These are phyloP conservation scores for Candida dubliniensis DNA, from an alignment of 1,139 yeast genomes.

Conservation along the genomic window DNA sequence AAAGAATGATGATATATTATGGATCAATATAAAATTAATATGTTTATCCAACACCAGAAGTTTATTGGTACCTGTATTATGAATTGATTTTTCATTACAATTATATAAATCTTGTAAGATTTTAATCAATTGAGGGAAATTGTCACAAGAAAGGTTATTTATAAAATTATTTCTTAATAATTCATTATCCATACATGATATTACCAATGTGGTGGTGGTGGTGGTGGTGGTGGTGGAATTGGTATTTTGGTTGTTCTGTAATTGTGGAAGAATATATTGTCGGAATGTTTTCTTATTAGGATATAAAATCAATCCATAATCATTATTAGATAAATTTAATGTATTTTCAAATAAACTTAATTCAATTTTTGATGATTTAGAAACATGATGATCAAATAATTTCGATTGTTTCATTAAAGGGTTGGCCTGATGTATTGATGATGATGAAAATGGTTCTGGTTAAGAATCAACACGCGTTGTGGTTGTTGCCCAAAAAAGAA, in stretches of 20 bases:
- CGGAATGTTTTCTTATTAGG: slow-evolving; percentile 2
- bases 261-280: slow-evolving; percentile 1
- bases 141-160: neutral
- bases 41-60: neutral
- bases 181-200: slow-evolving; percentile 9
- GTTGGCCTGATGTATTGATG: neutral
- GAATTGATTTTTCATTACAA: slow-evolving; percentile 2
- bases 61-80: slow-evolving; percentile 1
- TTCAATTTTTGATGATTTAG: neutral
- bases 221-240: neutral
- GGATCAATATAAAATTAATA: slow-evolving; percentile 5
- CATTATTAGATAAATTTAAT: neutral
- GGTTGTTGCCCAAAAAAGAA: neutral
- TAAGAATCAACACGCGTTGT: neutral
- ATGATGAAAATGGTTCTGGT: neutral
- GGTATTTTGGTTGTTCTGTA: neutral
- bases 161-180: neutral
- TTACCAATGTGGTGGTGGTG: neutral
- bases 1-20: slow-evolving; percentile 29
- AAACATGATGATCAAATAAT: slow-evolving; percentile 8
- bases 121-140: slow-evolving; percentile 6
- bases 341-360: neutral
- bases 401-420: slow-evolving; percentile 9
- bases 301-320: slow-evolving; percentile 8
- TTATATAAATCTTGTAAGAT: slow-evolving; percentile 3